Evolutionary conservation across 805 yeast species (phyloP).

Genomic region (Dipodascus albidus): DNA sequence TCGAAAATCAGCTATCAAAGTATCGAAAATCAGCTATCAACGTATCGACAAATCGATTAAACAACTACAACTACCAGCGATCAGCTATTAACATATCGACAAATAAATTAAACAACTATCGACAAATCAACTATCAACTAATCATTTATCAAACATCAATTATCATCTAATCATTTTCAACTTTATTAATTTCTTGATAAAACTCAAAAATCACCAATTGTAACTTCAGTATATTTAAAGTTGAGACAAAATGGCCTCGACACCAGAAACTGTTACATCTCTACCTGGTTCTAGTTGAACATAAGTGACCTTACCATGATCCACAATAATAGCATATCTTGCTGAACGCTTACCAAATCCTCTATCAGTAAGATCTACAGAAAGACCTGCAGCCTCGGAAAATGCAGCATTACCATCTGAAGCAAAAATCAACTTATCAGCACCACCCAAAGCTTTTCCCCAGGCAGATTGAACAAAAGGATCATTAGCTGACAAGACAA

Average conservation of each 20-base stretch:
- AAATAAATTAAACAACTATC: too few relatives aligned
- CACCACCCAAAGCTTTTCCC: conserved; percentile 35
- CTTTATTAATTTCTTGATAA: too few relatives aligned
- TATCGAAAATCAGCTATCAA: too few relatives aligned
- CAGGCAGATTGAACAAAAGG: conserved; percentile 58
- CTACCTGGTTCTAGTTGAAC: conserved; percentile 36
- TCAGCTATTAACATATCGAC: too few relatives aligned
- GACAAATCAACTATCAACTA: too few relatives aligned
- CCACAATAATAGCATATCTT: conserved; percentile 65
- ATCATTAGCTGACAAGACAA: conserved; percentile 52
- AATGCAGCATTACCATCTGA: conserved; percentile 54
- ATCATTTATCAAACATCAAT: too few relatives aligned
- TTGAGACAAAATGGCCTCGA: conserved; percentile 32
- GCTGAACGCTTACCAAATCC: conserved; percentile 50
- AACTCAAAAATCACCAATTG: too few relatives aligned
- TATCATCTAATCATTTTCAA: too few relatives aligned
- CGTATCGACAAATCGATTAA: too few relatives aligned
- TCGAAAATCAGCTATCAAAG: too few relatives aligned
- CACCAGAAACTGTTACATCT: conserved; percentile 35
- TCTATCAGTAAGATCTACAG: conserved; percentile 39
- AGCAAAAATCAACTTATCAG: conserved; percentile 40
- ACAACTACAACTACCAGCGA: too few relatives aligned
- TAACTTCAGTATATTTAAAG: conserved; percentile 21
- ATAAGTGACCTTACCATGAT: conserved; percentile 42
- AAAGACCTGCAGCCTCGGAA: conserved; percentile 48